These are phyloP conservation scores for Cladosporium sp. DNA, from an alignment of 2,329 filamentous ascomycete species.

Conservation along the genomic window DNA sequence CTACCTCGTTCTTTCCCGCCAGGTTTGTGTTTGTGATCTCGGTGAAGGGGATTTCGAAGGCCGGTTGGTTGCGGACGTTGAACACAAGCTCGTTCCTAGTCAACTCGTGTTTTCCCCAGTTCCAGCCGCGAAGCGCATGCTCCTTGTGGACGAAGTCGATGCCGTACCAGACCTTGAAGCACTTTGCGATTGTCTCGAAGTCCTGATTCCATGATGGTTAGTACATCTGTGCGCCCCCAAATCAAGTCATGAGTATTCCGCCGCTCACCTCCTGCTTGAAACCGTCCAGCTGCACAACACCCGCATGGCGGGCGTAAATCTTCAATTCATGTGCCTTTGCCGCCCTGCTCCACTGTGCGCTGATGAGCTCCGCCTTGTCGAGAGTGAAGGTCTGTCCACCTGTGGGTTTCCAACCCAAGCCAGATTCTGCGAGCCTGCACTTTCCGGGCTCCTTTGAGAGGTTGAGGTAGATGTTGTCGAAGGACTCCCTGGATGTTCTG, in stretches of 20 bases:
- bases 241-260: background rate
- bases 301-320: slow-evolving; percentile 79
- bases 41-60: slow-evolving; percentile 95
- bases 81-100: slow-evolving; percentile 92
- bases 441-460: slow-evolving; percentile 89
- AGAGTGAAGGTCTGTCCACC: slow-evolving; percentile 93
- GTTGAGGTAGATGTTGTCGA: slow-evolving; percentile 96
- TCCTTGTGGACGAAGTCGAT: slow-evolving; percentile 89
- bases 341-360: slow-evolving; percentile 92
- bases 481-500: slow-evolving; percentile 71
- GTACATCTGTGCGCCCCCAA: background rate
- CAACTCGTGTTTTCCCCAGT: slow-evolving; percentile 98
- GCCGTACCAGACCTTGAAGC: slow-evolving; percentile 98
- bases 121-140: slow-evolving; percentile 94
- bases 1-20: slow-evolving; percentile 95
- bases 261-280: slow-evolving; percentile 75
- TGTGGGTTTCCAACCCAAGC: slow-evolving; percentile 91
- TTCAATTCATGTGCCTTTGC: slow-evolving; percentile 92
- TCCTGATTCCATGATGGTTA: slow-evolving; percentile 57
- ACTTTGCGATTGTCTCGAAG: slow-evolving; percentile 83
- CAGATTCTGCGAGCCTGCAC: slow-evolving; percentile 91
- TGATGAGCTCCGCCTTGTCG: slow-evolving; percentile 79
- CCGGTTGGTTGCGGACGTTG: slow-evolving; percentile 93
- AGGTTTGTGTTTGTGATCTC: slow-evolving; percentile 98
- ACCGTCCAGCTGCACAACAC: slow-evolving; percentile 89